Evolutionary conservation across 148 eudicot genomes (phyloP), one percentile per base, ranked within the genome.

Genomic region (Rhododendron griersonianum): DNA sequence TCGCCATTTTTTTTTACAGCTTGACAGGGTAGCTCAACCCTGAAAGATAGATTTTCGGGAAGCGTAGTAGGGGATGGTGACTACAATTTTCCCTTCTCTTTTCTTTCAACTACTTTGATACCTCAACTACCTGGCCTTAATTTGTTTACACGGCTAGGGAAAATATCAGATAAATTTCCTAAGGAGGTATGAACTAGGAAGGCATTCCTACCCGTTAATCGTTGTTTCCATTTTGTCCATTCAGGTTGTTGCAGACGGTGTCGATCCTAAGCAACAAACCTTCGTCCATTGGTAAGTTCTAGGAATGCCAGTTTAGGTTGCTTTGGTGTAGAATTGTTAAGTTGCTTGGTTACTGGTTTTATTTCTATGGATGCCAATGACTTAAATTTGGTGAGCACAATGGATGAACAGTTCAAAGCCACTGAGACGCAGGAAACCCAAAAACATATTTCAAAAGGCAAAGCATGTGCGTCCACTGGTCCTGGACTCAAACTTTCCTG

Each of bases 221-320:
- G 51, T 23, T 47, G 75, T 11, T 74, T 55, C 21, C 21, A 50
- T 39, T 82, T 16, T 84, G 14, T 57, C 48, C 65, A 65, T 83
- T 78, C 90, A 97, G 99, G 87, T 91, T 65, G 90, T 90, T 91
- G 93, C 91, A 57, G 93, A 90, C 85, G 98, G 94, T 82, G 89
- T 93, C 89, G 94, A 95, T 89, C 95, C 93, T 81, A 92, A 91
- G 90, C 91, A 90, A 86, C 93, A 93, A 83, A 93, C 95, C 14
- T 94, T 97, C 90, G 90, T 86, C 86, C 88, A 88, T 82, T 92
- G 98, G 99, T 94, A 88, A 87, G 93, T 74, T 69, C 18, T 82
- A 69, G 33, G 9, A 51, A n/a, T 74, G 45, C 50, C 5, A 25
- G 4, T 75, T 53, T 82, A 37, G 30, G 7, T 67, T 25, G 75